A percentile compares a stretch with the other conserved stretches of the same genome.
Conservation (phyloP, 164 flowering plant species). For the Taxillus chinensis region DNA sequence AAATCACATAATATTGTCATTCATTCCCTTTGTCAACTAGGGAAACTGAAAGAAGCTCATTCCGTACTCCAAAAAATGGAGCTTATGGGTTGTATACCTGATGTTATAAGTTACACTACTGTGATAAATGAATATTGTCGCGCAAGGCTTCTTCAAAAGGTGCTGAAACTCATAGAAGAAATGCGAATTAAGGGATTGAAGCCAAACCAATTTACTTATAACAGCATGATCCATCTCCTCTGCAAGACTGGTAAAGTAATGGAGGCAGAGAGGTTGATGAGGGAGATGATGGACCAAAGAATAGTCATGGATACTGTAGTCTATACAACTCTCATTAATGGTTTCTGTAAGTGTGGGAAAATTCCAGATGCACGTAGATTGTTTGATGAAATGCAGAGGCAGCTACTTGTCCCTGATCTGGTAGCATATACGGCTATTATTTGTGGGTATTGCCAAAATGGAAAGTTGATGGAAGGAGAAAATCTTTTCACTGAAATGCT, state of each 20-base stretch:
- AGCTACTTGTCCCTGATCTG: constrained; percentile 31
- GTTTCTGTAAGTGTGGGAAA: constrained; percentile 49
- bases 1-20: constrained; percentile 42
- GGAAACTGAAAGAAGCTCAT: constrained; percentile 55
- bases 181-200: constrained; percentile 44
- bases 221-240: constrained; percentile 40
- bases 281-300: constrained; percentile 40
- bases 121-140: constrained; percentile 46
- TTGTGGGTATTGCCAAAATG: constrained; percentile 36
- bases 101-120: constrained; percentile 52
- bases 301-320: constrained; percentile 42
- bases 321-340: constrained; percentile 52
- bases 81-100: constrained; percentile 38
- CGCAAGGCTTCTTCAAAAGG: constrained; percentile 25
- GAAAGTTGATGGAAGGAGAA: constrained; percentile 43
- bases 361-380: constrained; percentile 25
- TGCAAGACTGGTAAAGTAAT: constrained; percentile 33
- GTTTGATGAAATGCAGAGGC: constrained; percentile 41
- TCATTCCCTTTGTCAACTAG: constrained; percentile 30
- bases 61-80: constrained; percentile 44
- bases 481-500: constrained; percentile 40
- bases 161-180: constrained; percentile 34
- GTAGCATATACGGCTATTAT: constrained; percentile 52
- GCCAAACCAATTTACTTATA: constrained; percentile 45
- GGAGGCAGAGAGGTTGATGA: constrained; percentile 42